Conservation (phyloP, 2,329 filamentous ascomycete genomes). For the Fusarium duplospermum region DNA sequence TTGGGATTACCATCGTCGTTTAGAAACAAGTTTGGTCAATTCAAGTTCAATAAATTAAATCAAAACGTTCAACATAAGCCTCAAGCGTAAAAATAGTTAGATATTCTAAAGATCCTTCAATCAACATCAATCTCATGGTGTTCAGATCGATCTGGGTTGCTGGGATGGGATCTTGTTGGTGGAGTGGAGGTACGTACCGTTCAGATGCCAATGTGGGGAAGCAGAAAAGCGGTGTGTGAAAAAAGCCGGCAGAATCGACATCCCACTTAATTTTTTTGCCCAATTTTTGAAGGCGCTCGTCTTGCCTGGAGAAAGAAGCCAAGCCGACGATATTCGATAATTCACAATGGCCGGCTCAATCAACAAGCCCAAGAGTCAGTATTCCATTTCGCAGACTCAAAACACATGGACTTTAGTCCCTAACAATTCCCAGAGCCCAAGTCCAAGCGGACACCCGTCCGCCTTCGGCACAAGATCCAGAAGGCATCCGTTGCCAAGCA, state of each 20-base stretch:
- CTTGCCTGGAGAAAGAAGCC: constrained; percentile 16
- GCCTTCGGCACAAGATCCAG: constrained; percentile 94
- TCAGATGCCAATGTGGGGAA: constrained; percentile 23
- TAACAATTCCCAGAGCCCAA: constrained; percentile 76
- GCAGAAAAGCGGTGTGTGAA: constrained; percentile 47
- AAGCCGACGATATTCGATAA: constrained; percentile 27
- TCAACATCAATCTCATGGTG: not conserved
- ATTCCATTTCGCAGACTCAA: fast-evolving
- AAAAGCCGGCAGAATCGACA: constrained; percentile 51
- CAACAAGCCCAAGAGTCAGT: constrained; percentile 66
- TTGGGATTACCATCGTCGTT: not conserved
- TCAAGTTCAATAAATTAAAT: not conserved
- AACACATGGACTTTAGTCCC: not conserved
- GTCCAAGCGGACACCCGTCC: constrained; percentile 91
- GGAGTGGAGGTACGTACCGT: constrained; percentile 25
- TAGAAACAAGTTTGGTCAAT: not conserved
- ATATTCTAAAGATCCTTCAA: not conserved
- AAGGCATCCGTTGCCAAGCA: constrained; percentile 93
- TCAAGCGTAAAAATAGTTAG: not conserved
- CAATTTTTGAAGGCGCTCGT: constrained; percentile 30
- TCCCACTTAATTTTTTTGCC: constrained; percentile 54
- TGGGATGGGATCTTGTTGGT: not conserved
- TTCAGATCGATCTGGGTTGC: not conserved
- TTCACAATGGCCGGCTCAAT: constrained; percentile 64
- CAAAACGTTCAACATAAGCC: not conserved